Evolutionary conservation across 1,139 yeast species (phyloP), one percentile per base, ranked within the genome.

Genomic region (Geotrichum siamense): DNA sequence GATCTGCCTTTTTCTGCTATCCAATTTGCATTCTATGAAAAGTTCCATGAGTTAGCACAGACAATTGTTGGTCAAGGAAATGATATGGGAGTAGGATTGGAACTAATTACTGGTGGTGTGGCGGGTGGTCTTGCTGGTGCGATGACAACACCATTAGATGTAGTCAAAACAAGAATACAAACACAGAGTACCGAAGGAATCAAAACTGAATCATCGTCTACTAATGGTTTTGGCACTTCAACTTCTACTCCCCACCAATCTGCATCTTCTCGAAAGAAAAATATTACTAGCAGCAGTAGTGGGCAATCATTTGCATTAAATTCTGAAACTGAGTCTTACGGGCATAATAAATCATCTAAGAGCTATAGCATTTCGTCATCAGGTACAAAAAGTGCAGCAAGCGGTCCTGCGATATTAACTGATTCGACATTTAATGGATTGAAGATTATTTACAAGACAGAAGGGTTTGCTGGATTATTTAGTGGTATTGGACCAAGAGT

Each of bases 121-220:
- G 98, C 98, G 1, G 99, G 99, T 52, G 97, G 96, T 1, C 67
- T 89, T 32, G 95, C 98, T 0, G 98, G 98, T 1, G 75, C 78
- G 0, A 56, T 79, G 6, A 84, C 94, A 1, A 83, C 94, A 0
- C 94, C 94, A 0, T 66, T 87, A 51, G 98, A 91, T 58, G 98
- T 91, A 26, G 81, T 93, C 42, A 91, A 91, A 63, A 91, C 99
- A 1, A 72, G 97, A 55, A 78, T 86, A 41, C 98, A 89, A 64
- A 89, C 97, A 0, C 85, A 80, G 38, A 53, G 55, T 5, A 43
- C 56, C 25, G 41, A 38, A 20, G 28, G 32, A 8, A 27, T 31
- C 5, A 22, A 15, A 28, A 34, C 29, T 33, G 55, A 35, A 46
- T 58, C 50, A 13, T 28, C 51, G 3, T 5, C 54, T 35, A 19